phyloP scores from a whole-genome alignment of 176 grass and related monocot genomes.

The sorghum (Sorghum bicolor) region DNA sequence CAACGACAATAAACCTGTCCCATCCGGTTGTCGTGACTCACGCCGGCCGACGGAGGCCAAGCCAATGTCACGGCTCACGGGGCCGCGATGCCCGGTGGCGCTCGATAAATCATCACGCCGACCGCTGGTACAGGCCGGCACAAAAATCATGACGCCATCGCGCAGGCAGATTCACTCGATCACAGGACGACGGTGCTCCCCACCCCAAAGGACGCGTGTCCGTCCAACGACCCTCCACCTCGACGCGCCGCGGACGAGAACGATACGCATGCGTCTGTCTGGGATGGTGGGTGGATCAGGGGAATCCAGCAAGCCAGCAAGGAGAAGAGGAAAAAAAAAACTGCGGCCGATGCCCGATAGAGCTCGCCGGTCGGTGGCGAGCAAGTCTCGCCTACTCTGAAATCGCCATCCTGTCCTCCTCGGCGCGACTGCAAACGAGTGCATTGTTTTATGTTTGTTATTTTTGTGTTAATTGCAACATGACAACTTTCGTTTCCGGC shows the following conservation, averaged over 20 bases:
- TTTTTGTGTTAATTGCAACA: neutral
- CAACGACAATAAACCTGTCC: neutral
- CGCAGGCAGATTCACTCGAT: neutral
- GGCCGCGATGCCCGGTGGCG: neutral
- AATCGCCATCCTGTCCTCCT: neutral
- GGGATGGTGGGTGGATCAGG: neutral
- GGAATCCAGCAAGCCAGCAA: neutral
- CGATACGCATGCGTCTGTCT: neutral
- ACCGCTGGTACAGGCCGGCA: neutral
- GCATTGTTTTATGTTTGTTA: neutral
- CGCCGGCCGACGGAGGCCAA: neutral
- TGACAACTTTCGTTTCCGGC: slow-evolving; percentile 30
- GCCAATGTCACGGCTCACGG: slow-evolving; percentile 9
- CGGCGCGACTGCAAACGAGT: neutral
- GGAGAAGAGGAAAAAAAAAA: neutral
- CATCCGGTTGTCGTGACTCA: neutral
- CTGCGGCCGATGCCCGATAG: neutral
- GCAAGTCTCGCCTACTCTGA: slow-evolving; percentile 34
- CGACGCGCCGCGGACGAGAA: neutral
- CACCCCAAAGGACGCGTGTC: neutral
- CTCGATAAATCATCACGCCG: neutral
- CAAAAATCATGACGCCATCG: neutral
- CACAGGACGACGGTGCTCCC: neutral
- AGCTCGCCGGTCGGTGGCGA: slow-evolving; percentile 5
- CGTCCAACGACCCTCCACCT: neutral